Evolutionary conservation across 192 early-diverging fungal genomes (phyloP).

Genomic region (Haplosporangium gracile): DNA sequence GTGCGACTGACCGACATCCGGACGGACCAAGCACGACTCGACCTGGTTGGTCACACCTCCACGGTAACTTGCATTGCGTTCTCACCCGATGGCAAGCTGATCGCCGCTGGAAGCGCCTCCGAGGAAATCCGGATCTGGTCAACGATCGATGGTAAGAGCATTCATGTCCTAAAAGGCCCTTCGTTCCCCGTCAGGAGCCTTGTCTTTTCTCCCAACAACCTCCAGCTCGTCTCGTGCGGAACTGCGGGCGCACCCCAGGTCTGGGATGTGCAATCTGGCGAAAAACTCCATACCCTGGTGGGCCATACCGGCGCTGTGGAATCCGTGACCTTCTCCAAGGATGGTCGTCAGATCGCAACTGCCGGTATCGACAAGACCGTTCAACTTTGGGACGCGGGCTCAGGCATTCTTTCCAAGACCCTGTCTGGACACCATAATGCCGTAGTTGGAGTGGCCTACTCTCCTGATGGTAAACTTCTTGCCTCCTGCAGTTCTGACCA

Average conservation of each 20-base stretch:
- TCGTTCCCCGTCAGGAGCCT: conserved; percentile 73
- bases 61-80: neutral
- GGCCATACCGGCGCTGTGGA: conserved; percentile 93
- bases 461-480: neutral
- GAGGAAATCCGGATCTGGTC: neutral
- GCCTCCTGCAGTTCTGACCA: neutral
- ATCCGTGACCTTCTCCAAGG: conserved; percentile 89
- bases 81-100: neutral
- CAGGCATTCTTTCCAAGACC: neutral
- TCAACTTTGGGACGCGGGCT: conserved; percentile 18
- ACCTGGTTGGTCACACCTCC: neutral
- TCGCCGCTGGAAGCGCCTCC: neutral
- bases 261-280: conserved; percentile 67
- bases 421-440: neutral
- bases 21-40: neutral
- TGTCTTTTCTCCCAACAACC: conserved; percentile 79
- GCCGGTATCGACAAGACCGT: conserved; percentile 93
- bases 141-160: neutral
- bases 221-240: conserved; percentile 78
- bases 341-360: conserved; percentile 83
- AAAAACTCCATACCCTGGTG: conserved; percentile 6
- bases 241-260: conserved; percentile 86
- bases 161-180: neutral
- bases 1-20: neutral
- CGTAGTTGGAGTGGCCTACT: neutral